Evolutionary conservation across 768 basidiomycete species (phyloP).

Genomic region (Udeniomyces megalosporus): DNA sequence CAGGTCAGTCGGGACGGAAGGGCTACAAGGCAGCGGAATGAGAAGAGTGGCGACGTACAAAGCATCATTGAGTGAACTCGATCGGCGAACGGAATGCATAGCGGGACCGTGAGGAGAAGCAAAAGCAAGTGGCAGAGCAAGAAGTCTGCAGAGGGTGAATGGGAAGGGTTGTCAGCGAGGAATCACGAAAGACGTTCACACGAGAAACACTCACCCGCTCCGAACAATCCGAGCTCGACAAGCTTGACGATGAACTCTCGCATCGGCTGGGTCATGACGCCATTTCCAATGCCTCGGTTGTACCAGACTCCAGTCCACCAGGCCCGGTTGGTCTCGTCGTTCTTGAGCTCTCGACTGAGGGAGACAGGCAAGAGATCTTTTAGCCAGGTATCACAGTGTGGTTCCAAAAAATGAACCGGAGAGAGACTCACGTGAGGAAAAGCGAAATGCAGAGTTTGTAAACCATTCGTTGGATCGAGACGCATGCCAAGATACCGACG

Average conservation of each 20-base stretch:
- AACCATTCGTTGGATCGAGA: conserved; percentile 70
- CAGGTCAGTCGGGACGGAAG: conserved; percentile 56
- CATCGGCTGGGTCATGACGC: conserved; percentile 92
- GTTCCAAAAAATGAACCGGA: no score
- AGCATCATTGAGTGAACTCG: conserved; percentile 76
- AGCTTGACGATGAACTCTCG: conserved; percentile 97
- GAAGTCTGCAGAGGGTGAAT: neutral
- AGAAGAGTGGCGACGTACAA: conserved; percentile 40
- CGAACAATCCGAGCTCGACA: conserved; percentile 88
- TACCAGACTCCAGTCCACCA: conserved; percentile 98
- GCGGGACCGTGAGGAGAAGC: conserved; percentile 77
- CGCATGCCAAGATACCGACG: conserved; percentile 77
- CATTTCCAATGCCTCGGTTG: conserved; percentile 73
- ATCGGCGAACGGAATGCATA: conserved; percentile 80
- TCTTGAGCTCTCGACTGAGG: conserved; percentile 77
- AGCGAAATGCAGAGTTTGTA: conserved; percentile 89
- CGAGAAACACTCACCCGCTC: conserved; percentile 46
- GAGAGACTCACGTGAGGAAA: conserved; percentile 45
- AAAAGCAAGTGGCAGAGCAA: conserved; percentile 41
- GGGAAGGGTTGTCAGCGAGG: neutral
- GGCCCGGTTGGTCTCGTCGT: conserved; percentile 93
- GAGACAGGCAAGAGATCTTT: neutral
- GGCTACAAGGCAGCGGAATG: conserved; percentile 20
- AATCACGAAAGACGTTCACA: neutral
- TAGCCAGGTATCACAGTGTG: no score